A percentile compares a stretch with the other conserved stretches of the same genome.
Evolutionary conservation across 208 protist genomes (phyloP).

Genomic region (Crithidia brevicula): DNA sequence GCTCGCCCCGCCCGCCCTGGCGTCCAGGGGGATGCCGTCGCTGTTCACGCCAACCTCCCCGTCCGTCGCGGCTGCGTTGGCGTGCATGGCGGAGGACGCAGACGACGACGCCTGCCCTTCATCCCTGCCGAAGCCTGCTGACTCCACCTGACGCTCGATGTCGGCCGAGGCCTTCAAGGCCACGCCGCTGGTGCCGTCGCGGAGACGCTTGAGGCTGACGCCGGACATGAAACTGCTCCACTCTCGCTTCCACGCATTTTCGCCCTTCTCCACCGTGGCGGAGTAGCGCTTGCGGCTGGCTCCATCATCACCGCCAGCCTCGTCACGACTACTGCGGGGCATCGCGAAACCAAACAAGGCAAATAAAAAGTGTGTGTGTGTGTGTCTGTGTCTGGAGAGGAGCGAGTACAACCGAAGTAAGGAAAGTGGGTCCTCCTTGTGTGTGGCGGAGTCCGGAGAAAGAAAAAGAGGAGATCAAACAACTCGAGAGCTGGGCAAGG

Average conservation of each 20-base stretch:
- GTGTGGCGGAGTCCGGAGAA: no score
- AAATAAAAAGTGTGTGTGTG: no score
- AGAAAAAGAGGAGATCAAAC: no score
- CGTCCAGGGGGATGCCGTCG: slow-evolving; percentile 28
- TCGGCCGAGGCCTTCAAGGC: slow-evolving; percentile 58
- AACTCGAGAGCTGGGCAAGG: no score
- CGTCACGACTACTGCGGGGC: slow-evolving; percentile 12
- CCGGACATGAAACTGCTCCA: slow-evolving; percentile 89
- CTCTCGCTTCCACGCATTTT: slow-evolving; percentile 82
- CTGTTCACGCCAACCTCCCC: slow-evolving; percentile 19
- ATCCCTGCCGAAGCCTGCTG: background rate
- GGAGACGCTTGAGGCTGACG: slow-evolving; percentile 72
- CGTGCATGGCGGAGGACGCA: background rate
- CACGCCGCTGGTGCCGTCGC: slow-evolving; percentile 66
- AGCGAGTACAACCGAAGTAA: no score
- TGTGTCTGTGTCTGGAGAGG: no score
- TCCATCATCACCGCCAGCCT: slow-evolving; percentile 7
- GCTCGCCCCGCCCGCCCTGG: slow-evolving; percentile 28
- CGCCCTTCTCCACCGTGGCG: slow-evolving; percentile 75
- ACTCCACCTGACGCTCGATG: slow-evolving; percentile 45
- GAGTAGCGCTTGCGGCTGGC: slow-evolving; percentile 64
- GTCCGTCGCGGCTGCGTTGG: background rate
- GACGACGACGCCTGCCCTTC: background rate
- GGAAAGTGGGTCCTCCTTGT: no score
- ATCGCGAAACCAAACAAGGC: no score